phyloP scores from a whole-genome alignment of 2,329 filamentous ascomycete species.

The Botryotinia convoluta region DNA sequence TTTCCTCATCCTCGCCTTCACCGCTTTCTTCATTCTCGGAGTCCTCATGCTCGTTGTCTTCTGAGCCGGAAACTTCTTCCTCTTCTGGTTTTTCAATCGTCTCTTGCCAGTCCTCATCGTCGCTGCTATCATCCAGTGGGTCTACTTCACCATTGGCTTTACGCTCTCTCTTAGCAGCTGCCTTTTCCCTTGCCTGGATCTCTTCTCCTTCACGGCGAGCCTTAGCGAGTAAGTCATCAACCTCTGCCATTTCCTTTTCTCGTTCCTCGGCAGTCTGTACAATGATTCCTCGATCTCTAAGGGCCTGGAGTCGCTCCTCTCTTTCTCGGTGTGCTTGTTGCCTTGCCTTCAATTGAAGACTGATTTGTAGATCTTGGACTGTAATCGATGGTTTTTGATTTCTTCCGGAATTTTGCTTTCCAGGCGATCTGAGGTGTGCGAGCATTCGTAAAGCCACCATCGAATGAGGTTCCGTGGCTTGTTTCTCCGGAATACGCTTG shows the following conservation, averaged over 20 bases:
- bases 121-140: constrained; percentile 51
- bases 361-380: constrained; percentile 63
- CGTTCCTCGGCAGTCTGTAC: constrained; percentile 85
- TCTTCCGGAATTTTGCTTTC: constrained; percentile 47
- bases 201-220: constrained; percentile 77
- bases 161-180: constrained; percentile 63
- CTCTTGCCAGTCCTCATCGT: constrained; percentile 54
- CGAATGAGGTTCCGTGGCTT: constrained; percentile 60
- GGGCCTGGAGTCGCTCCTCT: constrained; percentile 70
- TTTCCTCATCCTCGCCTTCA: constrained; percentile 24
- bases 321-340: constrained; percentile 78
- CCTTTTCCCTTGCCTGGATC: constrained; percentile 74
- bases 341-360: constrained; percentile 68
- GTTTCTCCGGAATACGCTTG: constrained; percentile 62
- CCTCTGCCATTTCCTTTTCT: constrained; percentile 74
- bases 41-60: constrained; percentile 42
- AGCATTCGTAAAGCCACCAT: constrained; percentile 69
- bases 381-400: constrained; percentile 59
- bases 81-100: constrained; percentile 43
- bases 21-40: constrained; percentile 39
- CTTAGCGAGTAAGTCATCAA: constrained; percentile 85
- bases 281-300: constrained; percentile 76
- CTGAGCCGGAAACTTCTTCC: constrained; percentile 42
- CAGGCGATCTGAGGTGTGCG: constrained; percentile 67
- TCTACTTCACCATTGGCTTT: constrained; percentile 45